phyloP scores from a whole-genome alignment of 306 rosid genomes.

The Quercus parvula region DNA sequence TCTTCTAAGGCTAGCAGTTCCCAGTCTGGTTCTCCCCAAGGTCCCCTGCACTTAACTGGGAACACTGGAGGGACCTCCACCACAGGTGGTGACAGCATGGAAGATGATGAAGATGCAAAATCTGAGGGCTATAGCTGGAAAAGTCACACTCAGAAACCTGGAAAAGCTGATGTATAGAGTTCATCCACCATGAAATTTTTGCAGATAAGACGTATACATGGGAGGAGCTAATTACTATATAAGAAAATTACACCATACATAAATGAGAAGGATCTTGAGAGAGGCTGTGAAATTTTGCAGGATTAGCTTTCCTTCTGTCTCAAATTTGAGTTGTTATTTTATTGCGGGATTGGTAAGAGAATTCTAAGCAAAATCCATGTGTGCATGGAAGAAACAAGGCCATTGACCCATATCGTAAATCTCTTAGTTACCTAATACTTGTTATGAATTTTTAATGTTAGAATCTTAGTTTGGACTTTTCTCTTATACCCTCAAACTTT shows the following conservation, averaged over 20 bases:
- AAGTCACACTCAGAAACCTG: constrained; percentile 41
- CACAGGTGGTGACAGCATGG: constrained; percentile 60
- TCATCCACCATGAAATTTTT: constrained; percentile 64
- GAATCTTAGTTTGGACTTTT: not conserved
- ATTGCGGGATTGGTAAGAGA: constrained; percentile 28
- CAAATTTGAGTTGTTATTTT: constrained; percentile 27
- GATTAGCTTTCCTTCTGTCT: constrained; percentile 53
- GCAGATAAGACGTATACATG: constrained; percentile 64
- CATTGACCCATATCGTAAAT: constrained; percentile 17
- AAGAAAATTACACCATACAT: constrained; percentile 48
- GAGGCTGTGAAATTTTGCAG: constrained; percentile 70
- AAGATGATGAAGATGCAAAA: constrained; percentile 77
- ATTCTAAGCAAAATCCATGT: constrained; percentile 32
- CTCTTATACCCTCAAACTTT: not conserved
- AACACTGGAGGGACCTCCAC: constrained; percentile 59
- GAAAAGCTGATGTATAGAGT: constrained; percentile 72
- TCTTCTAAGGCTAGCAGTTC: constrained; percentile 78
- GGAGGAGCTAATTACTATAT: constrained; percentile 53
- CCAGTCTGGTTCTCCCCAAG: constrained; percentile 86
- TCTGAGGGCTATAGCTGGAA: constrained; percentile 84
- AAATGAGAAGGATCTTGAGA: constrained; percentile 45
- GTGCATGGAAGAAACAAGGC: constrained; percentile 19
- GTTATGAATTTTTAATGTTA: not conserved
- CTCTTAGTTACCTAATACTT: constrained; percentile 5
- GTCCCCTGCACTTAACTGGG: constrained; percentile 78